Evolutionary conservation across 2,329 filamentous ascomycete species (phyloP), one percentile per base, ranked within the genome.

Genomic region (Helotiales sp.): DNA sequence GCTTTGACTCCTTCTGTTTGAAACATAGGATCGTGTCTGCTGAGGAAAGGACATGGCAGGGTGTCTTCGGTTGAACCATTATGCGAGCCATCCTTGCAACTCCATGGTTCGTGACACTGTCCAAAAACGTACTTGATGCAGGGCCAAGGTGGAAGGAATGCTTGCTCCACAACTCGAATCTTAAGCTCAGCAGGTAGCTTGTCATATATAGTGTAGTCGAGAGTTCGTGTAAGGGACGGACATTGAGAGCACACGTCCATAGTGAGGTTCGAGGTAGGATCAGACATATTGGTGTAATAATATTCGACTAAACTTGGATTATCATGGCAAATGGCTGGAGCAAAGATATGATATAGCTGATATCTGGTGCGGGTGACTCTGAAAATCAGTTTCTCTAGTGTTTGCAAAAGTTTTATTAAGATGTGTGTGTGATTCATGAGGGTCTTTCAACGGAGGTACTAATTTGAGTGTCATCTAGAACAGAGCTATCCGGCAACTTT

Each of bases 51-150:
- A 25, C 46, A 25, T 7, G 50, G 55, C 17, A 53, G 13, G 34
- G 19, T 15, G 12, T 44, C 25, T 17, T 25, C 31, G 3, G 6
- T n/a, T 22, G 27, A 15, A 22, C 17, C 40, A n/a, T 5, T 15
- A 38, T 42, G 52, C 12, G 42, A 30, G 17, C 40, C 47, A 30
- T 42, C 15, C 13, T 42, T n/a, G 42, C 53, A 59, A 10, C 17
- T 13, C 57, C 52, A 59, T 15, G 48, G 33, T 30, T 59, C 24
- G 27, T 47, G 19, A 42, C 56, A 58, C 22, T 25, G 6, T 13
- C n/a, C 29, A 33, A 54, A 54, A 2, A 54, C 6, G 29, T 58
- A 9, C 12, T 31, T 36, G 12, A 58, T 24, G 40, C 56, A 58
- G 13, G 38, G 38, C 3, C 19, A 19, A 25, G 52, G 15, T 5